Evolutionary conservation across 768 basidiomycete species (phyloP), one percentile per base, ranked within the genome.

Genomic region (Pulveroboletus sp.): DNA sequence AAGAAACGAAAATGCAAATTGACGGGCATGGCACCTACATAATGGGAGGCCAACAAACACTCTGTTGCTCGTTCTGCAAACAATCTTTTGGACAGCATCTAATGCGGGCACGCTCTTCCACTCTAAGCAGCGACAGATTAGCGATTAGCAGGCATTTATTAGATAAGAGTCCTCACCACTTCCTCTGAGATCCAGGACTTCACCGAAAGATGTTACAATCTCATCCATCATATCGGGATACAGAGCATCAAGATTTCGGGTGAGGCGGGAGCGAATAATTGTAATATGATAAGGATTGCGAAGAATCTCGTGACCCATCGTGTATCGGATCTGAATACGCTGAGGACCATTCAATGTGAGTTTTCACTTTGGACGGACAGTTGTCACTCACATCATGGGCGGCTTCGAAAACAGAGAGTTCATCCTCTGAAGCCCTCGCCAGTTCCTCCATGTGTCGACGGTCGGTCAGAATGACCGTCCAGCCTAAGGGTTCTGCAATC

Each of bases 31-130:
- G 12, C 8, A 11, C 24, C 16, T 40, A 77, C 79, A 81, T 4
- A 76, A 42, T 3, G 78, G 76, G 25, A 71, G 59, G 0, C 79
- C 81, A 6, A 81, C 73, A 45, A 81, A 76, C 0, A 71, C 39
- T 6, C 81, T 70, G 51, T 76, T 78, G 40, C 62, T 73, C 4
- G 67, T 60, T 33, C 75, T 69, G 31, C 69, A 65, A 2, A 80
- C 60, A 16, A 80, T 59, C 17, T 64, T 53, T 45, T 59, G 64
- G 11, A 70, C 52, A 0, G 49, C 55, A 1, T 63, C 53, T 9
- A 67, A 25, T 2, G 55, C 65, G 0, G 59, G 56, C 7, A 75
- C 43, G 3, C 53, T 53, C 11, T 59, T 59, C 78, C 77, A 79
- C 17, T 73, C 75, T 76, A 17, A 19, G 5, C 17, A 24, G 8